A percentile compares a stretch with the other conserved stretches of the same genome.
These are phyloP conservation scores for Metarhizium album DNA, from an alignment of 2,329 filamentous ascomycete species.

Conservation along the genomic window DNA sequence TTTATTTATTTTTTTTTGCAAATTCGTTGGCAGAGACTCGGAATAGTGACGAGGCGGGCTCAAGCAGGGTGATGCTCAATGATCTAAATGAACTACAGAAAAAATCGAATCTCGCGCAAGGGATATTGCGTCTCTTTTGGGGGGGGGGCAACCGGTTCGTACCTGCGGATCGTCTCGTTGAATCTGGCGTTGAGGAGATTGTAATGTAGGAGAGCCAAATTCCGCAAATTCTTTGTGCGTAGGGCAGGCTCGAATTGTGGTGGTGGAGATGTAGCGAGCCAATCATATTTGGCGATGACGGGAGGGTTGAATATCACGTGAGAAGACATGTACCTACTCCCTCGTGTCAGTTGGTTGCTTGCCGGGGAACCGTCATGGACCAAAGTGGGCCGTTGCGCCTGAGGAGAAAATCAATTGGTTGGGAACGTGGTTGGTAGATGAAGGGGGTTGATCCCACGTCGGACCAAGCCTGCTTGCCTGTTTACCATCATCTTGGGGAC, in stretches of 20 bases:
- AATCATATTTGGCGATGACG: constrained; percentile 15
- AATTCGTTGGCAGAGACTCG: constrained; percentile 3
- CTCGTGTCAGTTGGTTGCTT: background rate
- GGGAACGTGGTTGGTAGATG: constrained; percentile 11
- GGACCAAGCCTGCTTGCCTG: constrained; percentile 5
- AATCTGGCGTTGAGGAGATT: constrained; percentile 27
- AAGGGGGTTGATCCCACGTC: background rate
- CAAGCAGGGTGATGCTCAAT: background rate
- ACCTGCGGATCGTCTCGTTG: constrained; percentile 32
- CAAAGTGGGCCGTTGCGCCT: background rate
- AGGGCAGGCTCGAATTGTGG: constrained; percentile 27
- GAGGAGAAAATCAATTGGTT: constrained; percentile 3
- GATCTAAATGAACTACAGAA: background rate
- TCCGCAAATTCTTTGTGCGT: constrained; percentile 33
- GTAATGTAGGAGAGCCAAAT: constrained; percentile 26
- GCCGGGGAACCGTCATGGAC: background rate
- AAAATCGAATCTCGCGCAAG: background rate
- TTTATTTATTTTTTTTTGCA: constrained; percentile 5
- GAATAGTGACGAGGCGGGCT: background rate
- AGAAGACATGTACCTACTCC: background rate
- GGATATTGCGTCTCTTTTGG: constrained; percentile 8
- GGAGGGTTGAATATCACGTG: constrained; percentile 17
- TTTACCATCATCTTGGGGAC: too few species aligned
- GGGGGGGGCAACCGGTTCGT: constrained; percentile 19
- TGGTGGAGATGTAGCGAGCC: constrained; percentile 24